Conservation (phyloP, 208 protist species). For the Acanthamoeba divionensis region DNA sequence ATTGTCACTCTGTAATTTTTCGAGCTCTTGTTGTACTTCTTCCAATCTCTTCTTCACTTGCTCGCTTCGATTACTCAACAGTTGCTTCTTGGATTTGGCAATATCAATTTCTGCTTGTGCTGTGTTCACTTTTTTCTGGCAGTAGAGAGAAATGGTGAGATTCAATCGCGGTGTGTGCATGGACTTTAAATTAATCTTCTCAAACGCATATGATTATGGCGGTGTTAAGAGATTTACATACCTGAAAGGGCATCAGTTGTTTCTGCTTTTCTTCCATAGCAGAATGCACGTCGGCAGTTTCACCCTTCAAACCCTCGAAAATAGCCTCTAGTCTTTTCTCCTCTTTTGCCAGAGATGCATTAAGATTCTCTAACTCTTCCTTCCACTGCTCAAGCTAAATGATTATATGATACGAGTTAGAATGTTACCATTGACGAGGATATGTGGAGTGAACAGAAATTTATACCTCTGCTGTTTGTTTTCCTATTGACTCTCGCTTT, state of each 20-base stretch:
- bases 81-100: constrained; percentile 59
- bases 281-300: constrained; percentile 84
- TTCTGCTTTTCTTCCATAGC: constrained; percentile 90
- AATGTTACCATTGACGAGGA: no score
- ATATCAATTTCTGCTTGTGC: constrained; percentile 66
- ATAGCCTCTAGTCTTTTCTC: constrained; percentile 71
- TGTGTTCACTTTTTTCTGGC: constrained; percentile 76
- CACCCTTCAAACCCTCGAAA: constrained; percentile 78
- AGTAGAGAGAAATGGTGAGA: not conserved
- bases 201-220: not conserved
- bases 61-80: constrained; percentile 64
- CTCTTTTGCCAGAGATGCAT: constrained; percentile 76
- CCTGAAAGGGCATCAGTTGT: constrained; percentile 82
- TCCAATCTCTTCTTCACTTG: constrained; percentile 51
- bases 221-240: no score
- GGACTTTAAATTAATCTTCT: not conserved
- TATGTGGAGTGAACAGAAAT: not conserved
- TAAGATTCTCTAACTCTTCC: constrained; percentile 74
- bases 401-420: no score
- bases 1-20: no score
- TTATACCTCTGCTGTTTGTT: no score
- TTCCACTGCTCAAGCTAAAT: constrained; percentile 84
- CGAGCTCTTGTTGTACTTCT: not conserved
- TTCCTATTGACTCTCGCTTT: constrained; percentile 71
- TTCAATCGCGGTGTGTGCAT: no score